These are phyloP conservation scores for Solanum virginianum DNA, from an alignment of 257 asterid genomes.

Conservation along the genomic window DNA sequence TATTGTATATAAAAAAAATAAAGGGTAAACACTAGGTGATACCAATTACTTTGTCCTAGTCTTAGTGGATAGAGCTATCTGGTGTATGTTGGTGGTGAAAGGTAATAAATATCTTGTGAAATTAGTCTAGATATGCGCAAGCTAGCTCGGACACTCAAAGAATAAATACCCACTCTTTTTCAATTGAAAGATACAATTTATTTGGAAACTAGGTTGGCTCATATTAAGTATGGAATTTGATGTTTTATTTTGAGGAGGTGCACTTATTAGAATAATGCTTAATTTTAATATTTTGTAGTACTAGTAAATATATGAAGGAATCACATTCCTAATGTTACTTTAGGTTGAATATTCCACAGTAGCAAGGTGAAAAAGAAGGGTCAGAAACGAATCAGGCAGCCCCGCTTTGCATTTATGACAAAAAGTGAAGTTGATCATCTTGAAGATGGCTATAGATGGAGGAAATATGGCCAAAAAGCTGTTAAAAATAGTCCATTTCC, in stretches of 20 bases:
- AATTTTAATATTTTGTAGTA: neutral
- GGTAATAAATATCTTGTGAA: neutral
- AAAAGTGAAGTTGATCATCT: slow-evolving; percentile 84
- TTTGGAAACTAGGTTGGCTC: neutral
- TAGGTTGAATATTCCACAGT: slow-evolving; percentile 19
- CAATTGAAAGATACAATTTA: neutral
- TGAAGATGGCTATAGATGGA: slow-evolving; percentile 90
- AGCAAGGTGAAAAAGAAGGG: slow-evolving; percentile 62
- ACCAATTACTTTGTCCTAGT: no score
- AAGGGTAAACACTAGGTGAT: neutral
- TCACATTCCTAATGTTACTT: neutral
- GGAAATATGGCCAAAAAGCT: slow-evolving; percentile 87
- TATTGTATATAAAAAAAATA: neutral
- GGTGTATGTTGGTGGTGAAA: neutral
- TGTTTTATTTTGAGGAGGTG: neutral
- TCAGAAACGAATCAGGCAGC: slow-evolving; percentile 51
- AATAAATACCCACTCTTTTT: neutral
- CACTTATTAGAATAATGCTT: neutral
- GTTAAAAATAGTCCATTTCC: slow-evolving; percentile 80
- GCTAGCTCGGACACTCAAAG: neutral
- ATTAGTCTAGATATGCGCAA: neutral
- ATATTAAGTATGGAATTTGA: neutral
- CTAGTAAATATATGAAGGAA: neutral
- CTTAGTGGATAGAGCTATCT: no score
- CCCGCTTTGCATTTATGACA: slow-evolving; percentile 73